A percentile compares a stretch with the other conserved stretches of the same genome.
Evolutionary conservation across 2,329 filamentous ascomycete species (phyloP).

Genomic region (Didymella segeticola): DNA sequence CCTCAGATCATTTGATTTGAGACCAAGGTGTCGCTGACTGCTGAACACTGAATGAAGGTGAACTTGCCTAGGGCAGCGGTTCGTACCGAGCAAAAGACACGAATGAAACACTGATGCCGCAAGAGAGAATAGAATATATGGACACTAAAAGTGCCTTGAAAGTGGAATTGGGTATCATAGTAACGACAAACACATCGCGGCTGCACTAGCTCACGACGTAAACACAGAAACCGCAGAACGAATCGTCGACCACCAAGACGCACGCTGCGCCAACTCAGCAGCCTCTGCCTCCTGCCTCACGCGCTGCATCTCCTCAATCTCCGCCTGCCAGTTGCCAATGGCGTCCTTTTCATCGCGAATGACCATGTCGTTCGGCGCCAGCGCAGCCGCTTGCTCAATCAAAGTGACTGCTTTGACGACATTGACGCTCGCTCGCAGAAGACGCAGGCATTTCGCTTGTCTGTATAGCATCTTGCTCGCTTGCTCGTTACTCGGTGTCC

Average conservation of each 20-base stretch:
- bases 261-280: not conserved
- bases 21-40: too few relatives aligned
- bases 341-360: constrained; percentile 31
- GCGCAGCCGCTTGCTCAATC: constrained; percentile 26
- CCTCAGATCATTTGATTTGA: too few relatives aligned
- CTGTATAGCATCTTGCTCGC: constrained; percentile 34
- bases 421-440: constrained; percentile 19
- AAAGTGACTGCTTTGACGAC: constrained; percentile 23
- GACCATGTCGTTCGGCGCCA: constrained; percentile 27
- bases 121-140: too few relatives aligned
- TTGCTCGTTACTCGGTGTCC: constrained; percentile 33
- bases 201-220: constrained; percentile 15
- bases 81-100: not conserved
- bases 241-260: constrained; percentile 11
- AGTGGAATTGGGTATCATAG: constrained; percentile 13
- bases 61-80: too few relatives aligned
- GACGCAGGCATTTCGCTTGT: constrained; percentile 29
- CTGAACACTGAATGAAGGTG: too few relatives aligned
- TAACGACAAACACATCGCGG: not conserved
- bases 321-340: constrained; percentile 24
- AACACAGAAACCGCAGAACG: constrained; percentile 9
- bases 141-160: not conserved
- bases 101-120: too few relatives aligned
- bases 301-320: constrained; percentile 11
- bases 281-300: not conserved